Base-by-base conservation (phyloP, 2,329 filamentous ascomycete species). In the Trichoderma arundinaceum region DNA sequence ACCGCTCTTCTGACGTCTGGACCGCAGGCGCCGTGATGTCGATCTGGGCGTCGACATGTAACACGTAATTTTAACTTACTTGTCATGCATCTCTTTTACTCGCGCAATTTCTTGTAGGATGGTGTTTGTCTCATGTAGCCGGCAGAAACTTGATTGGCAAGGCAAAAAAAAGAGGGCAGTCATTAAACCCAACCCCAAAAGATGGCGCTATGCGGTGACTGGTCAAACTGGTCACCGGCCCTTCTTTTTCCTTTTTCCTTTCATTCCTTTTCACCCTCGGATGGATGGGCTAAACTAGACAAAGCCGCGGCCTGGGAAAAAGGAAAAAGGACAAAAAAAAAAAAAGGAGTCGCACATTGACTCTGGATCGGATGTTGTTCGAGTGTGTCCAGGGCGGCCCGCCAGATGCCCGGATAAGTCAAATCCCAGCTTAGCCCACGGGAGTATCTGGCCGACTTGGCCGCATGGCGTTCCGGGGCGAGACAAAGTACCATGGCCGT, bases 1-100 rank as follows among this genome's bases (percentile, higher is more conserved):
- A 60, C 57, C 57, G 57, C 57, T 49, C 33, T 49, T 60, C 57
- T 60, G 57, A 60, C 57, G 57, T 60, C 57, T 32, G 43, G 33
- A 17, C 12, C 43, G 32, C 32, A 12, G 22, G 22, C 22, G 22
- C 22, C 22, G 22, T 28, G 22, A 3, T 60, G 57, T 60, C 57
- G 57, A 60, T 49, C 57, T 10, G 32, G 41, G 41, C 28, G 28
- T 28, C 22, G 22, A 28, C 22, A 3, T 28, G 4, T 28, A 28
- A 28, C 22, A 28, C 4, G 22, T 28, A 28, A 28, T 22, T 32
- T 33, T 33, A 51, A 51, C 15, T 51, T 51, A 32, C 48, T 9
- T 9, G 28, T n/a, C 12, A 17, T 51, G 28, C 28, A 13, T 15
- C 7, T 33, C 13, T 33, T n/a, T n/a, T 51, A 49, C 22, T 49